phyloP scores from a whole-genome alignment of 108 stramenopile species.

The Asterionellopsis glacialis region DNA sequence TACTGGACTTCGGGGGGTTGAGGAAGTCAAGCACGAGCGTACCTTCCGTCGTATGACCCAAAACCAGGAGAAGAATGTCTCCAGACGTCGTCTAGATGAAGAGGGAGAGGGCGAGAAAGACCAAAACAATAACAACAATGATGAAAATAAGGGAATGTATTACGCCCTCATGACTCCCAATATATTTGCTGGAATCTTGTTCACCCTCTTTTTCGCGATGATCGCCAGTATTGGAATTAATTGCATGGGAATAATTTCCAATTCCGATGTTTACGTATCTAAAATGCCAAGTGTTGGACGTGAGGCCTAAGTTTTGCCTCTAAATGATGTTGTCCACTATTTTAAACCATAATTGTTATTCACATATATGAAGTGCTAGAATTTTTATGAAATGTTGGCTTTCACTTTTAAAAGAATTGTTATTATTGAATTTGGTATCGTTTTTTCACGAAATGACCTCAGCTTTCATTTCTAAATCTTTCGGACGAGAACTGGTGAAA shows the following conservation, averaged over 20 bases:
- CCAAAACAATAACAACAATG: conserved; percentile 23
- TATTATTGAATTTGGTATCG: no score
- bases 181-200: conserved; percentile 77
- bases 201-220: conserved; percentile 59
- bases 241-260: conserved; percentile 81
- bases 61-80: conserved; percentile 29
- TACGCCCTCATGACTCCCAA: conserved; percentile 87
- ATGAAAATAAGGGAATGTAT: conserved; percentile 55
- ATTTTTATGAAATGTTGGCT: no score
- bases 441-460: no score
- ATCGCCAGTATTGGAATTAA: conserved; percentile 57
- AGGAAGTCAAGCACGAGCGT: conserved; percentile 74
- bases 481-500: no score
- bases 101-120: conserved; percentile 23
- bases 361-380: no score
- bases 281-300: conserved; percentile 82
- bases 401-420: no score
- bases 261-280: conserved; percentile 76
- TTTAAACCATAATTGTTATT: background rate
- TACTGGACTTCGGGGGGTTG: conserved; percentile 57
- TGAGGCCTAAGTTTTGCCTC: conserved; percentile 52
- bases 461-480: no score
- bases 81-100: conserved; percentile 53
- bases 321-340: background rate
- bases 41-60: conserved; percentile 25